phyloP scores from a whole-genome alignment of 345 rosid genomes.

The Mercurialis annua region DNA sequence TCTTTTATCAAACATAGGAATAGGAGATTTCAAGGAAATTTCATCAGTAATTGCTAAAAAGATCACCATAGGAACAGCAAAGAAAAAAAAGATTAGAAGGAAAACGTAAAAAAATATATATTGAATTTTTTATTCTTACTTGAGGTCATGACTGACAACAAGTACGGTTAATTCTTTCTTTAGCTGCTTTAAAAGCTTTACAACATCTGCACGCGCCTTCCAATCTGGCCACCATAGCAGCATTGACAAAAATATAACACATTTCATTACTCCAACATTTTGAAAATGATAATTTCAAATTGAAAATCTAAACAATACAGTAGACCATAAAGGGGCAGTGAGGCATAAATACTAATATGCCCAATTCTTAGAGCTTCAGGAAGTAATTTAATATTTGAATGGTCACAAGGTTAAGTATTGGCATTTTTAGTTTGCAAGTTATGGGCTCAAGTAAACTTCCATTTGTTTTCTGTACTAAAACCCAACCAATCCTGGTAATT shows the following conservation, averaged over 20 bases:
- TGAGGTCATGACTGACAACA: slow-evolving; percentile 92
- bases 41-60: background rate
- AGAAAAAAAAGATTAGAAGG: background rate
- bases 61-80: background rate
- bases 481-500: background rate
- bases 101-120: background rate
- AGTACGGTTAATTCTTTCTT: slow-evolving; percentile 80
- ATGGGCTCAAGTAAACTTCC: background rate
- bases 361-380: background rate
- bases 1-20: background rate
- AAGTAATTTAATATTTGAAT: background rate
- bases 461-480: background rate
- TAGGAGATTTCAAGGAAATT: background rate
- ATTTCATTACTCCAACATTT: background rate
- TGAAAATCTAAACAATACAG: background rate
- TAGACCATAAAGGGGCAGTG: background rate
- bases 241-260: slow-evolving; percentile 2
- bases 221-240: slow-evolving; percentile 51
- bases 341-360: background rate
- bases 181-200: slow-evolving; percentile 78
- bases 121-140: slow-evolving; percentile 39
- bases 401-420: background rate
- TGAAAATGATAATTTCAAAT: slow-evolving; percentile 5
- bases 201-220: slow-evolving; percentile 91
- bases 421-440: background rate